Evolutionary conservation across 179 eudicot species (phyloP), one percentile per base, ranked within the genome.

Genomic region (Actinidia chinensis): DNA sequence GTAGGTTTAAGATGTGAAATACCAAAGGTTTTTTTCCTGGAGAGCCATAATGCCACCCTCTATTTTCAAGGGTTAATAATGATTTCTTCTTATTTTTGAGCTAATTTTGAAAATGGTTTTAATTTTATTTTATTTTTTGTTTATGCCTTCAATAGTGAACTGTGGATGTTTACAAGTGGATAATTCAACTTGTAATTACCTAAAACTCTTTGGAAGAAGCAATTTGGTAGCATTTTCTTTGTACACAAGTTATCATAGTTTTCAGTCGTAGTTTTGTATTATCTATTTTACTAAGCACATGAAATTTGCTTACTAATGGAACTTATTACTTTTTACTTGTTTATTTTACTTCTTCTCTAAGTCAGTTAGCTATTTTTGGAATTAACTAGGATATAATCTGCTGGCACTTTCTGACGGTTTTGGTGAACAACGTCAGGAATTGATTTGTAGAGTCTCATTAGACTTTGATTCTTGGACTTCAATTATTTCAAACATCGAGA

Each of bases 391-490:
- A 76, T 52, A 20, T 67, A 58, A 76, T 56, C 55, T 68, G 55
- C 44, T 77, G 79, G 52, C 42, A 77, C 48, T 65, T 66, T 64
- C 78, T 14, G 36, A 48, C 84, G 82, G 72, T 79, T 83, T 79
- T 63, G 79, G 76, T 73, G 87, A 83, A 74, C 80, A 78, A 56
- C 84, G 83, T 40, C 81, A 74, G 68, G 88, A 89, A 75, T 36
- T 84, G 72, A 66, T 84, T 68, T 82, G 81, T 78, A 79, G 78
- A 36, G 89, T 85, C 75, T 81, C 80, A 13, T 78, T 84, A 66
- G 89, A 89, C 72, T 90, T 89, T 51, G 88, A 87, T 63, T 71
- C 83, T 67, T 92, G 97, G 97, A 80, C 85, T 82, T 63, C 79
- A 22, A 80, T 92, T 67, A 86, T 92, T 65, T 79, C 89, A 10